phyloP scores from a whole-genome alignment of 306 rosid genomes.

The Malus domestica region ASM211411v1 NC_041801.1:2366501-2367000 shows the following conservation, averaged over 20 bases:
- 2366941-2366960: background rate
- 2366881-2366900: conserved; percentile 5
- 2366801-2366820: conserved; percentile 37
- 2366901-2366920: background rate
- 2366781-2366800: conserved; percentile 88
- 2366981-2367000: background rate
- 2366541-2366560: conserved; percentile 6
- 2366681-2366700: conserved; percentile 39
- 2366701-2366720: conserved; percentile 68
- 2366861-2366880: conserved; percentile 50
- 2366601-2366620: conserved; percentile 36
- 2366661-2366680: conserved; percentile 45
- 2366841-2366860: conserved; percentile 46
- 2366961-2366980: conserved; percentile 7
- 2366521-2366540: background rate
- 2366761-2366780: conserved; percentile 67
- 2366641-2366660: background rate
- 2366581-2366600: conserved; percentile 68
- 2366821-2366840: conserved; percentile 44
- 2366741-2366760: conserved; percentile 76
- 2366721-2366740: conserved; percentile 70
- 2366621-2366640: conserved; percentile 19
- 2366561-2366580: conserved; percentile 67
- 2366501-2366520: conserved; percentile 12
- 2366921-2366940: background rate